Conservation (phyloP, 1,139 yeast genomes). For the Candida albicans region DNA sequence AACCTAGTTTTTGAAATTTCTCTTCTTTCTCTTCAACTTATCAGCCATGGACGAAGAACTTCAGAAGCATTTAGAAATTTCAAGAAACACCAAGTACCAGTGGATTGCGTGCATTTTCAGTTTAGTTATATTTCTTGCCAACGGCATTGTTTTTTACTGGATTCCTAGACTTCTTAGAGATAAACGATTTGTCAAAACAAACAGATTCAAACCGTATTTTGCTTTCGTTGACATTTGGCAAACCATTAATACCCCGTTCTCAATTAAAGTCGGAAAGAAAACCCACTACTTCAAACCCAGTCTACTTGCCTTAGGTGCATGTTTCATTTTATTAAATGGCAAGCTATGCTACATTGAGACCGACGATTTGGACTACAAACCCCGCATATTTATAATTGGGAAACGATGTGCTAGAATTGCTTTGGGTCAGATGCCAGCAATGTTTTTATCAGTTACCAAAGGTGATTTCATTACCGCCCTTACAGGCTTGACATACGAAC, state of each 20-base stretch:
- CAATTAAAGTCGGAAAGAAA: constrained; percentile 5
- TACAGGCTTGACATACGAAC: constrained; percentile 45
- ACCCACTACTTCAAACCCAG: constrained; percentile 43
- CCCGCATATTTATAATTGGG: constrained; percentile 38
- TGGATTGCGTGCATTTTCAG: constrained; percentile 37
- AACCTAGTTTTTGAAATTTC: neutral
- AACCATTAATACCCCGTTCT: constrained; percentile 26
- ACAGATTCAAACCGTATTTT: constrained; percentile 21
- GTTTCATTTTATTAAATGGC: constrained; percentile 31
- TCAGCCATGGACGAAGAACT: neutral
- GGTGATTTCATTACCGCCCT: constrained; percentile 41
- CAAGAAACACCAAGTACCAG: constrained; percentile 35
- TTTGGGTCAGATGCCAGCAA: constrained; percentile 41
- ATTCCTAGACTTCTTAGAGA: constrained; percentile 29
- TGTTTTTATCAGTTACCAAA: constrained; percentile 38
- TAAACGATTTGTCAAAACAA: constrained; percentile 15
- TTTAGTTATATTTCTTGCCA: constrained; percentile 26
- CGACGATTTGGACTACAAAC: constrained; percentile 40
- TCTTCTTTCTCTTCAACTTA: neutral
- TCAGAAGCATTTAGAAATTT: constrained; percentile 35
- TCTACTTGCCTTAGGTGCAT: constrained; percentile 26
- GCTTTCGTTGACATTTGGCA: constrained; percentile 29
- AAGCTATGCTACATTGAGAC: constrained; percentile 31
- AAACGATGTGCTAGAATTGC: constrained; percentile 46
- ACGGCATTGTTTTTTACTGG: constrained; percentile 48